A percentile compares a stretch with the other conserved stretches of the same genome.
Evolutionary conservation across 176 grass and related monocot genomes (phyloP).

Genomic region (Bolboschoenus planiculmis): DNA sequence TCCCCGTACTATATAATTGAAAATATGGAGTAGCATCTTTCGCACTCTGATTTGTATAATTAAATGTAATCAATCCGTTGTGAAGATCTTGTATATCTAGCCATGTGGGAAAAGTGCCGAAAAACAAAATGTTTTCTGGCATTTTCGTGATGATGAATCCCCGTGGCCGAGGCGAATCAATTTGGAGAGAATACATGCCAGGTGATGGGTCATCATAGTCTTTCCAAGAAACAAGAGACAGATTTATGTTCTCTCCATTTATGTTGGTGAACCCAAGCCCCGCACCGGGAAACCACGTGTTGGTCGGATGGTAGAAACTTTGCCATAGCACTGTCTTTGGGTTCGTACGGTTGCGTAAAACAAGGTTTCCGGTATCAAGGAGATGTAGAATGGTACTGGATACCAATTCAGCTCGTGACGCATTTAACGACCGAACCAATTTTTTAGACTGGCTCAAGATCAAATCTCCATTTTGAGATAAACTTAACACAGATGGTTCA

Average conservation of each 20-base stretch:
- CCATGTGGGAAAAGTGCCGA: conserved; percentile 33
- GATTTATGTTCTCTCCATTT: conserved; percentile 31
- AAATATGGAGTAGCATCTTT: no score
- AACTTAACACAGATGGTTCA: neutral
- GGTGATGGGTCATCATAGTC: neutral
- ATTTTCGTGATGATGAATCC: conserved; percentile 36
- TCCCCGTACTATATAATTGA: no score
- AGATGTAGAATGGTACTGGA: neutral
- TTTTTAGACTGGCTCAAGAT: conserved; percentile 8
- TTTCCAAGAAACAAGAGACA: conserved; percentile 22
- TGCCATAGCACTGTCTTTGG: conserved; percentile 28
- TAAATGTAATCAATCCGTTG: no score
- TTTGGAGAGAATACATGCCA: conserved; percentile 19
- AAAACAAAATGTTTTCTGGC: neutral
- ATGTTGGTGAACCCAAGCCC: conserved; percentile 34
- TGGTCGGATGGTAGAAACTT: conserved; percentile 42
- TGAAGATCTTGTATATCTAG: no score
- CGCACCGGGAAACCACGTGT: conserved; percentile 38
- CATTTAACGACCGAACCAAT: conserved; percentile 28
- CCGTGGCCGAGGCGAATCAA: conserved; percentile 20
- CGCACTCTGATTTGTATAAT: no score
- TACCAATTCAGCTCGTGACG: neutral
- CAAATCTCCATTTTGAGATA: conserved; percentile 15
- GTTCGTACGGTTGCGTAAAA: conserved; percentile 24
- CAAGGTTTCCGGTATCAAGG: conserved; percentile 28